These are phyloP conservation scores for Alliaria petiolata DNA, from an alignment of 345 rosid genomes.

Conservation along the genomic window DNA sequence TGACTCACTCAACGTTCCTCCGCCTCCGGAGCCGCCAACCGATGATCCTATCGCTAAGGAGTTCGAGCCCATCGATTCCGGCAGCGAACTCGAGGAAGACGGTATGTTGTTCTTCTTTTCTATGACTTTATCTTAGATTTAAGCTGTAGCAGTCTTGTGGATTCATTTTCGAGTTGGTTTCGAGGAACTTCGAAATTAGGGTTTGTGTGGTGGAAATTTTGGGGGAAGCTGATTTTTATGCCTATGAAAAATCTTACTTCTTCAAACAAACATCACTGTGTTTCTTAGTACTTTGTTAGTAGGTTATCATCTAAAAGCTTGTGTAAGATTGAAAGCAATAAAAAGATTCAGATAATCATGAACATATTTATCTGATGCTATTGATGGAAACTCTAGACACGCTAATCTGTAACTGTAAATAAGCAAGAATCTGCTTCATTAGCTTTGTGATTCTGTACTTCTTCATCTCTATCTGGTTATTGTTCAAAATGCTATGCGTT, in stretches of 20 bases:
- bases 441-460: not conserved
- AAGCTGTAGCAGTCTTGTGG: not conserved
- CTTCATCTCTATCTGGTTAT: too few species aligned
- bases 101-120: constrained; percentile 4
- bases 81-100: constrained; percentile 96
- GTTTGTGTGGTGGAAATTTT: not conserved
- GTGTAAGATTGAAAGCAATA: not conserved
- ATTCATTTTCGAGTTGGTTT: not conserved
- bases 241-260: not conserved
- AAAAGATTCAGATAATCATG: not conserved
- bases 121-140: not conserved
- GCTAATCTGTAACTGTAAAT: not conserved
- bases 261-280: not conserved
- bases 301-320: not conserved
- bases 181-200: constrained; percentile 4
- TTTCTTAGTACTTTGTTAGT: too few species aligned
- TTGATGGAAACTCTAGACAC: not conserved
- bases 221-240: not conserved
- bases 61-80: constrained; percentile 56
- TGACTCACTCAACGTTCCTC: constrained; percentile 67
- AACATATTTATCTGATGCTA: not conserved
- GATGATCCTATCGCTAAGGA: constrained; percentile 42
- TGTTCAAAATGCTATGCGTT: not conserved
- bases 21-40: constrained; percentile 36
- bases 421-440: not conserved